Evolutionary conservation across 441 rosid species (phyloP).

Genomic region (Adansonia rubrostipa): DNA sequence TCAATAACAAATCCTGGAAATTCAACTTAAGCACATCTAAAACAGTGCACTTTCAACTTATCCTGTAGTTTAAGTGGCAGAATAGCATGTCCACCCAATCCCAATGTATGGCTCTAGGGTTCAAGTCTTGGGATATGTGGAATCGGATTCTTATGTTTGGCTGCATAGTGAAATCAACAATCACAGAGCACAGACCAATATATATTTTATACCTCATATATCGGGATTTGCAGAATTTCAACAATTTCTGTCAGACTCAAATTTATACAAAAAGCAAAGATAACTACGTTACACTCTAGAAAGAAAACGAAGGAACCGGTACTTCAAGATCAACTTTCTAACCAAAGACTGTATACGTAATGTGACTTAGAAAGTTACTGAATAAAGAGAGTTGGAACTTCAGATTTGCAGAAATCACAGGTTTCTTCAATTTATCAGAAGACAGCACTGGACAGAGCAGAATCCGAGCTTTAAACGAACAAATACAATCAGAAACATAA

Average conservation of each 20-base stretch:
- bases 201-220: background rate
- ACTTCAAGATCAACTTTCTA: background rate
- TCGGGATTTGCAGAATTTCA: background rate
- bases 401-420: background rate
- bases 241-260: constrained; percentile 11
- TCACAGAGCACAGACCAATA: background rate
- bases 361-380: background rate
- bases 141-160: constrained; percentile 13
- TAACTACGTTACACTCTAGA: constrained; percentile 4
- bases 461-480: background rate
- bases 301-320: background rate
- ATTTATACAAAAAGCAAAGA: background rate
- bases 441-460: background rate
- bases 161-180: constrained; percentile 2
- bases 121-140: constrained; percentile 2
- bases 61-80: constrained; percentile 6
- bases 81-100: constrained; percentile 12
- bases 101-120: background rate
- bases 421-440: background rate
- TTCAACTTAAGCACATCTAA: constrained; percentile 1
- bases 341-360: background rate
- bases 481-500: background rate
- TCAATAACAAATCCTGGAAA: constrained; percentile 15
- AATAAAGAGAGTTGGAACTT: constrained; percentile 8
- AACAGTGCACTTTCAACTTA: constrained; percentile 1